Conservation (phyloP, 2,329 filamentous ascomycete genomes). For the Pseudocercospora fijiensis region DNA sequence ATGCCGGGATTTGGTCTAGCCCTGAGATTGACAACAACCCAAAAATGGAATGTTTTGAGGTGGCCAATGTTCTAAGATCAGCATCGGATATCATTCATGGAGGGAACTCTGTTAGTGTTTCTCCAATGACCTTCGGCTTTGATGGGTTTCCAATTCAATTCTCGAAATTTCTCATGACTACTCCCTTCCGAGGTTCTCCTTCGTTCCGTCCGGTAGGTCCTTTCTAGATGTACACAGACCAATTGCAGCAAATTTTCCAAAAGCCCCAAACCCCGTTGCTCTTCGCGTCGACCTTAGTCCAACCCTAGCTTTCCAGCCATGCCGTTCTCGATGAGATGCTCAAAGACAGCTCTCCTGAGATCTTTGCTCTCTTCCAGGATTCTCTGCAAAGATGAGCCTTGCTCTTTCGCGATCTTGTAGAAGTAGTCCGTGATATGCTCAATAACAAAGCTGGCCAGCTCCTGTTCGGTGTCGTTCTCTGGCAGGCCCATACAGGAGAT, state of each 20-base stretch:
- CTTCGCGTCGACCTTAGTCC: not conserved
- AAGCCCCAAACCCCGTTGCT: not conserved
- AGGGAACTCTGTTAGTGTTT: no score
- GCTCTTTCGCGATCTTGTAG: slow-evolving; percentile 5
- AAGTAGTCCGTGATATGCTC: slow-evolving; percentile 14
- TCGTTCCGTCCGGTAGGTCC: not conserved
- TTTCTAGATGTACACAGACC: not conserved
- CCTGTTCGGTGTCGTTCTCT: slow-evolving; percentile 7
- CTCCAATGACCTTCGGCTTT: no score
- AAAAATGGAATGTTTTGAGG: no score
- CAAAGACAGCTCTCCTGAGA: slow-evolving; percentile 3
- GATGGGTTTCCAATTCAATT: no score
- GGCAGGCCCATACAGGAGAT: not conserved
- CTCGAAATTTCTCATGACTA: not conserved
- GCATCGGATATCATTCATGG: no score
- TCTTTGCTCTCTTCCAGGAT: slow-evolving; percentile 11
- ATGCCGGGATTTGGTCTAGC: no score
- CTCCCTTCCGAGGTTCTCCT: not conserved
- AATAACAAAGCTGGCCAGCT: slow-evolving; percentile 12
- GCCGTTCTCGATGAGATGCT: not conserved
- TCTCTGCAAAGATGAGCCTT: slow-evolving; percentile 7
- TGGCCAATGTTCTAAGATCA: no score
- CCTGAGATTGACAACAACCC: no score
- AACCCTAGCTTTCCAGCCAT: not conserved
- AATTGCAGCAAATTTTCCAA: not conserved